These are phyloP conservation scores for Saccharum officinarum DNA, from an alignment of 176 grass and related monocot genomes.

Conservation along the genomic window DNA sequence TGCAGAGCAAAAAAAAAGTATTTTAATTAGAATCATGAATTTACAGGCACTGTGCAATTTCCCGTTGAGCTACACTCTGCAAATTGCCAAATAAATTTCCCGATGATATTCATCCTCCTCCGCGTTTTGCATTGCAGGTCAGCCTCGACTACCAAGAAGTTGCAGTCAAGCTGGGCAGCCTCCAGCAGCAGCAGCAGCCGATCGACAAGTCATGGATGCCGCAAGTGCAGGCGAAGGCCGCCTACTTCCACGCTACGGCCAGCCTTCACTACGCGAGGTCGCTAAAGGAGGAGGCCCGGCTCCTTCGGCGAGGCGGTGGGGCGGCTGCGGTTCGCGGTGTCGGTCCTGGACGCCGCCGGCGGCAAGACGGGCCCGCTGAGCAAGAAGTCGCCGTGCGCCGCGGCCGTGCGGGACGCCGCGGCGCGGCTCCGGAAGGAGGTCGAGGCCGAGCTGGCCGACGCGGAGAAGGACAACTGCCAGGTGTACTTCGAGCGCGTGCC, in stretches of 20 bases:
- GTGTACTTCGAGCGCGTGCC: constrained; percentile 62
- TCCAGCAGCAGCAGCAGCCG: constrained; percentile 35
- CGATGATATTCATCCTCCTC: too few species aligned
- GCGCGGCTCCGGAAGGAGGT: constrained; percentile 46
- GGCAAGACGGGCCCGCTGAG: constrained; percentile 21
- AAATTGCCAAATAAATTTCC: too few species aligned
- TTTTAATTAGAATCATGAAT: not conserved
- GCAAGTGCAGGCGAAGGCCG: constrained; percentile 56
- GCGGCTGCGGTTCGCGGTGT: constrained; percentile 42
- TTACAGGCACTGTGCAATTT: too few species aligned
- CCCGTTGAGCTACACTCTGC: too few species aligned
- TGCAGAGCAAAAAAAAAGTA: too few species aligned
- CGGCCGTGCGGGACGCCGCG: constrained; percentile 42
- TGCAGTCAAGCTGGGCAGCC: not conserved
- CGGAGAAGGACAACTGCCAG: constrained; percentile 58
- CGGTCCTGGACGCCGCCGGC: constrained; percentile 16
- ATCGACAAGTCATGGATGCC: constrained; percentile 55
- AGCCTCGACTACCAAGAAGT: constrained; percentile 55
- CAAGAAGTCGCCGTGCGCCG: constrained; percentile 27
- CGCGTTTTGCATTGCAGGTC: constrained; percentile 38
- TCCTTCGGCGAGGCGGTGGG: constrained; percentile 35
- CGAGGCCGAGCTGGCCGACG: constrained; percentile 44
- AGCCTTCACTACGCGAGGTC: constrained; percentile 47
- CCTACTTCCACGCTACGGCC: constrained; percentile 54
- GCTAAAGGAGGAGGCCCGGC: constrained; percentile 28